Conservation (phyloP, 352 stramenopile genomes). For the Phytophthora hibernalis region DNA sequence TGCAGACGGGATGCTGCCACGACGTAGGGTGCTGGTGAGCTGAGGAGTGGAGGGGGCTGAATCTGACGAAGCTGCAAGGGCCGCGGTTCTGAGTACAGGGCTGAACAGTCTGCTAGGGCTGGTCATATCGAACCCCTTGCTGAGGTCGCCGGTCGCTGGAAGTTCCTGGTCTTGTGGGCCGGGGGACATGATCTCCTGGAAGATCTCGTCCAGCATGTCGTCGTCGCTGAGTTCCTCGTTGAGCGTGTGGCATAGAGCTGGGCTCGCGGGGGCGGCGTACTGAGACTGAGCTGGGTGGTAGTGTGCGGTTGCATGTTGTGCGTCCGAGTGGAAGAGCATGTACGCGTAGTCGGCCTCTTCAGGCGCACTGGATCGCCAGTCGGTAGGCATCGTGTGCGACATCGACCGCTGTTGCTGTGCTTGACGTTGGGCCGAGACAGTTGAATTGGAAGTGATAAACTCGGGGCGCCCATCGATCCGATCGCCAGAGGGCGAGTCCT, state of each 20-base stretch:
- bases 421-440: conserved; percentile 32
- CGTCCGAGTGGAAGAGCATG: conserved; percentile 37
- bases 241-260: conserved; percentile 11
- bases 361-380: conserved; percentile 32
- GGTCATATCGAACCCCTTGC: neutral
- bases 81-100: conserved; percentile 16
- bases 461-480: neutral
- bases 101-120: conserved; percentile 19
- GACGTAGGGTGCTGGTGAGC: conserved; percentile 32
- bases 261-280: conserved; percentile 14
- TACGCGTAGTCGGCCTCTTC: conserved; percentile 32
- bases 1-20: conserved; percentile 31
- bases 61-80: conserved; percentile 16
- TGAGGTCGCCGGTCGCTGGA: conserved; percentile 3
- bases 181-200: conserved; percentile 46
- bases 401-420: conserved; percentile 9
- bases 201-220: conserved; percentile 54
- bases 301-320: conserved; percentile 15
- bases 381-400: conserved; percentile 17
- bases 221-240: conserved; percentile 46
- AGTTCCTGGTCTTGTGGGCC: conserved; percentile 28
- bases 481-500: neutral
- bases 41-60: conserved; percentile 42
- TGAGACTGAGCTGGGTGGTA: conserved; percentile 17
- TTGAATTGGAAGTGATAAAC: conserved; percentile 40